Evolutionary conservation across 768 basidiomycete species (phyloP), one percentile per base, ranked within the genome.

Genomic region (Amanita rimosa): DNA sequence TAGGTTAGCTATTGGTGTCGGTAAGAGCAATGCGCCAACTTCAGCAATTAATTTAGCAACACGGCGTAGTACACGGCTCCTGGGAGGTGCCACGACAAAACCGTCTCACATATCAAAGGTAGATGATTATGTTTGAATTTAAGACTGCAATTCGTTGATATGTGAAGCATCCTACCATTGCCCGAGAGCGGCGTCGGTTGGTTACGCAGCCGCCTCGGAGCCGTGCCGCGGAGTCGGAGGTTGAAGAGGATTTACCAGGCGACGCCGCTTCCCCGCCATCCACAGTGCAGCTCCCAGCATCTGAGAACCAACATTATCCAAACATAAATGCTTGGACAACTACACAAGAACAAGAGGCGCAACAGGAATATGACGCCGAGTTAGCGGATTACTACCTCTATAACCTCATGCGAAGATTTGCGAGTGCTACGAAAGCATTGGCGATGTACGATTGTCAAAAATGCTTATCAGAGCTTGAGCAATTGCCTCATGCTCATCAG

Each of bases 361-460:
- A 84, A 57, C 83, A 87, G 50, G 72, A 76, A 36, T 82, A 83
- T 55, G 83, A 83, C 54, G 69, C 67, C 35, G 81, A 82, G 48
- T 69, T 83, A 49, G 91, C 91, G 21, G 91, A 95, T 48, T 74
- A 85, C 57, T 84, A 86, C 64, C 72, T 96, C 47, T 85, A 92
- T 57, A 77, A 83, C 57, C 72, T 94, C 39, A 77, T 87, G 65
- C 78, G 88, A 53, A 73, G 73, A 48, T 95, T 92, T 63, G 95
- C 86, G 8, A 75, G 73, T 46, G 93, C 92, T 11, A 76, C 79
- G n/a, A 72, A 79, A 54, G 77, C 81, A 26, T 67, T 93, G 58
- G 76, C 85, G 19, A 64, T 76, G 57, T 96, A 88, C 65, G 81
- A 90, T 58, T 85, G 83, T 56, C 73, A 75, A 56, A 71, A 72